phyloP scores from a whole-genome alignment of 768 basidiomycete species.

The Exsudoporus frostii region DNA sequence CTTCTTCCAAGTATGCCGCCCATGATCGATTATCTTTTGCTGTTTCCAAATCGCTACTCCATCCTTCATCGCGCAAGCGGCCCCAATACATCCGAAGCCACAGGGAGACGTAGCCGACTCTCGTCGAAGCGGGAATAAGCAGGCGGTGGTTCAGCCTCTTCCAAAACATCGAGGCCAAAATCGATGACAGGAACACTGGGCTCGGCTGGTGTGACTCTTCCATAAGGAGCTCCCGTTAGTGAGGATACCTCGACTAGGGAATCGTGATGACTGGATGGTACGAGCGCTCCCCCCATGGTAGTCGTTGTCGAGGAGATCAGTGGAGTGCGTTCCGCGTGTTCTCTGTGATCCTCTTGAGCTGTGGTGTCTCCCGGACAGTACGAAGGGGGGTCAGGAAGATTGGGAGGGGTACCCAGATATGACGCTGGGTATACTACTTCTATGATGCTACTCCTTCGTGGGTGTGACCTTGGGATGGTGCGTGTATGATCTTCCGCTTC shows the following conservation, averaged over 20 bases:
- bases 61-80: slow-evolving; percentile 5
- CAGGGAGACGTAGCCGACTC: slow-evolving; percentile 2
- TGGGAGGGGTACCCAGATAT: slow-evolving; percentile 11
- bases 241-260: slow-evolving; percentile 4
- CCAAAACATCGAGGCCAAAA: slow-evolving; percentile 4
- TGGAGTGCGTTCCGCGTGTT: background rate
- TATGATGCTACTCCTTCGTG: slow-evolving; percentile 16
- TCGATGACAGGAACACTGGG: background rate
- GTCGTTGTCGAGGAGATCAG: background rate
- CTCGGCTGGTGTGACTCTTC: background rate
- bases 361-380: slow-evolving; percentile 8
- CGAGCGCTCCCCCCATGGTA: background rate
- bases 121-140: slow-evolving; percentile 28
- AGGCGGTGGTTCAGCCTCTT: slow-evolving; percentile 10
- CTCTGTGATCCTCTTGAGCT: background rate
- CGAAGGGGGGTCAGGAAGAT: slow-evolving; percentile 17
- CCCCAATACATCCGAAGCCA: slow-evolving; percentile 13
- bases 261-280: background rate
- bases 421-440: slow-evolving; percentile 25
- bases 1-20: background rate
- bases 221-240: slow-evolving; percentile 4
- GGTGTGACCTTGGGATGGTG: background rate
- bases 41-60: background rate
- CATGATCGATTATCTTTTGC: background rate
- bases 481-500: background rate